Percentiles rank a stretch among this genome's conserved stretches.
Conservation (phyloP, 2,329 filamentous ascomycete genomes). For the Karstenula rhodostoma region DNA sequence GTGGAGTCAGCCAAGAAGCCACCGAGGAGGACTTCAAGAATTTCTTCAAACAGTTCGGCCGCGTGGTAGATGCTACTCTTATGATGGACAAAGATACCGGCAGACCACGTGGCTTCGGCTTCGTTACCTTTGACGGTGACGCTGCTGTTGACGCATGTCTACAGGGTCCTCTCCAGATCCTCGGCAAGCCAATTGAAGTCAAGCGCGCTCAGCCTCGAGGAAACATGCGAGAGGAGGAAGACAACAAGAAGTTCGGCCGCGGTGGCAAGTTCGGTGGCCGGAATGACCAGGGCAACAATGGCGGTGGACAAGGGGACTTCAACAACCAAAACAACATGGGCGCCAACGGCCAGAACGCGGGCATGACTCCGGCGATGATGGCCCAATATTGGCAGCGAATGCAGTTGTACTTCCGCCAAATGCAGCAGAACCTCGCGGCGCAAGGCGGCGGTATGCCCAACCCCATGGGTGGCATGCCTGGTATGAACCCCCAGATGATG, state of each 20-base stretch:
- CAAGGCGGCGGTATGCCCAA: conserved; percentile 50
- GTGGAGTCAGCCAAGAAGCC: conserved; percentile 95
- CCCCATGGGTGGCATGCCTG: conserved; percentile 65
- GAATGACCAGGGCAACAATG: conserved; percentile 45
- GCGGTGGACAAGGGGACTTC: conserved; percentile 52
- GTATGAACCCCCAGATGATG: conserved; percentile 14
- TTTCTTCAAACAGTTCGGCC: conserved; percentile 96
- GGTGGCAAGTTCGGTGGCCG: conserved; percentile 49
- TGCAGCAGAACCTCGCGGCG: conserved; percentile 86
- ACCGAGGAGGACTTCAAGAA: conserved; percentile 96
- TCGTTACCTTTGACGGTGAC: conserved; percentile 97
- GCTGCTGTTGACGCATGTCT: conserved; percentile 93
- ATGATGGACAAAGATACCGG: conserved; percentile 99
- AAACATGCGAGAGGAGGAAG: conserved; percentile 91
- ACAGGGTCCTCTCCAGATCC: conserved; percentile 84
- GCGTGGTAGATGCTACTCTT: conserved; percentile 94
- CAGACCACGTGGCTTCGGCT: conserved; percentile 94
- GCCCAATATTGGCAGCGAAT: conserved; percentile 98
- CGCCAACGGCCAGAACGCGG: conserved; percentile 55
- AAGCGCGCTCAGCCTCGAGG: conserved; percentile 97
- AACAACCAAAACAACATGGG: conserved; percentile 58
- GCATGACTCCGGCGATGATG: conserved; percentile 97
- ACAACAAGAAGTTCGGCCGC: conserved; percentile 58
- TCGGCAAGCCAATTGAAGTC: conserved; percentile 95
- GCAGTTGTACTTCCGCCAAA: conserved; percentile 96